Base-by-base conservation (phyloP, 192 early-diverging fungal species). In the Rhizoclosmatium sp. region DNA sequence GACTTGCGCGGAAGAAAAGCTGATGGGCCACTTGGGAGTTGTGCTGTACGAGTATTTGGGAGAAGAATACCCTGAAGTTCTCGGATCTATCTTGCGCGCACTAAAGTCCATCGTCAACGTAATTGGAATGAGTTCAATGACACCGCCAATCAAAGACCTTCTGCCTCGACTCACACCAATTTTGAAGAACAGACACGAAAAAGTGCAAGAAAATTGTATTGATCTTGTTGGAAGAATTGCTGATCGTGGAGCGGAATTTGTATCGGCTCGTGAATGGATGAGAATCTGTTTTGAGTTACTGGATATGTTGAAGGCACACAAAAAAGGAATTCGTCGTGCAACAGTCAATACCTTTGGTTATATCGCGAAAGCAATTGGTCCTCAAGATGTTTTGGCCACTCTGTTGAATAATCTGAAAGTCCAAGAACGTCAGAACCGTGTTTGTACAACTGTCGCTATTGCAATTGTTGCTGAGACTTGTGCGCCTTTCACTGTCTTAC, bases 271-370 rank as follows among this genome's bases (percentile, higher is more conserved):
- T 79, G 98, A 99, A 86, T 99, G 98, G 98, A 99, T 99, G 98
- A 94, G 98, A 56, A 96, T 96, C 80, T 99, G 98, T 80, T 99
- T 99, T 79, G 96, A 97, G 85, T 86, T 99, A 47, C 89, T 99
- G 51, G 98, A 99, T 82, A 91, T 99, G 85, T 87, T 99, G 68
- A 97, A 97, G 75, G 96, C 98, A 0, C 95, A 96, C 85, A 94
- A 95, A 74, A 98, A 95, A 83, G 93, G 93, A 48, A 98, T 98
- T 80, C 93, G 97, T 9, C 91, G 98, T 75, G 97, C 98, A 0
- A 93, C 98, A 3, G 95, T 99, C 73, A 98, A 94, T 86, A 99
- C 98, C 1, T 99, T 99, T 85, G 98, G 98, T 59, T 99, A 97
- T 82, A 99, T 99, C 75, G 97, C 98, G 67, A 96, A 95, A 82